A percentile compares a stretch with the other conserved stretches of the same genome.
Evolutionary conservation across 257 asterid species (phyloP).

Genomic region (Capsicum pubescens): DNA sequence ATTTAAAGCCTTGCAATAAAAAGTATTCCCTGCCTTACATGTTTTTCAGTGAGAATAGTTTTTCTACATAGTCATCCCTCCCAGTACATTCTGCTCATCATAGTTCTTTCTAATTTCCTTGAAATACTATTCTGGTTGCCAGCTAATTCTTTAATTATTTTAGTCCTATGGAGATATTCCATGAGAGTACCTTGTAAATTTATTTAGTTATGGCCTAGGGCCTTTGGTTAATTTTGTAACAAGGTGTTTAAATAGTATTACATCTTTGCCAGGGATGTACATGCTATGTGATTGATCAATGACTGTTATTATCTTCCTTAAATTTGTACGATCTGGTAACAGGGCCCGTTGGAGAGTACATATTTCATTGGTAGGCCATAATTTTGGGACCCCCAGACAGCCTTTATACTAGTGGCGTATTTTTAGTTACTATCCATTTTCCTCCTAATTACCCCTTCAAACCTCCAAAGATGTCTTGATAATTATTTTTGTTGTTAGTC

Average conservation of each 20-base stretch:
- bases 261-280: neutral
- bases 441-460: conserved; percentile 85
- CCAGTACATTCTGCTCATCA: neutral
- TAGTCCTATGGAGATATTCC: neutral
- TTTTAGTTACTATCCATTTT: conserved; percentile 69
- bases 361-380: conserved; percentile 87
- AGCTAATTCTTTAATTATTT: neutral
- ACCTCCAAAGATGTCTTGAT: conserved; percentile 62
- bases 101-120: neutral
- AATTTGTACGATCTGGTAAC: conserved; percentile 29
- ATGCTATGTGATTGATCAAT: neutral
- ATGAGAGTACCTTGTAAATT: neutral
- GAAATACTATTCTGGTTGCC: neutral
- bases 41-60: neutral
- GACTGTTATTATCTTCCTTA: neutral
- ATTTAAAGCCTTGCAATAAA: conserved; percentile 4
- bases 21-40: neutral
- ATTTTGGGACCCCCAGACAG: conserved; percentile 84
- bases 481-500: neutral
- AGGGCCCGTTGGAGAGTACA: conserved; percentile 87
- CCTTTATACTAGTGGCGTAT: conserved; percentile 81
- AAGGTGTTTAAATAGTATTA: neutral
- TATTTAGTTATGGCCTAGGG: neutral
- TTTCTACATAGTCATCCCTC: neutral
- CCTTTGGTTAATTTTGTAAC: neutral